A percentile compares a stretch with the other conserved stretches of the same genome.
phyloP scores from a whole-genome alignment of 1,284 basidiomycete genomes.

The Inonotus hispidus region DNA sequence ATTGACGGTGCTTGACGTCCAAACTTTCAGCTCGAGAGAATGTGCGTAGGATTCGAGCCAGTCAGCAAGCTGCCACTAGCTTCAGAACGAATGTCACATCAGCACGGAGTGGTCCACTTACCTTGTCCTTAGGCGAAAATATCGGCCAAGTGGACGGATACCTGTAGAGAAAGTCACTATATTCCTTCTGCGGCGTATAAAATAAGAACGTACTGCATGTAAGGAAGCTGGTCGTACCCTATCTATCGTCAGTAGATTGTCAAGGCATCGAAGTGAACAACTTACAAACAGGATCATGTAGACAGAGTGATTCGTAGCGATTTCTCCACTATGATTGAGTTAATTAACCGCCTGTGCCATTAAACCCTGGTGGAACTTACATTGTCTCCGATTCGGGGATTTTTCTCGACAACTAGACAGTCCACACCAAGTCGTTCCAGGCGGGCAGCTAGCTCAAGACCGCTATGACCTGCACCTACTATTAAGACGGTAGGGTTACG shows the following conservation, averaged over 20 bases:
- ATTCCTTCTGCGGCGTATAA: not conserved
- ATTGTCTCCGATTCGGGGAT: conserved; percentile 44
- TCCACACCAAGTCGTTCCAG: conserved; percentile 49
- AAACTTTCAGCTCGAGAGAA: conserved; percentile 35
- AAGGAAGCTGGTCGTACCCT: conserved; percentile 15
- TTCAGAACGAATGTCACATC: not conserved
- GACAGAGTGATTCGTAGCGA: conserved; percentile 53
- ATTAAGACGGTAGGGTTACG: conserved; percentile 44
- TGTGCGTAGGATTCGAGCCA: conserved; percentile 38
- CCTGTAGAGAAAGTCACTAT: conserved; percentile 27
- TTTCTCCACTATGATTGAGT: conserved; percentile 40
- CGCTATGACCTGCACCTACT: conserved; percentile 63
- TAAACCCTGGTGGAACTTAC: not conserved
- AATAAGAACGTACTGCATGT: conserved; percentile 25
- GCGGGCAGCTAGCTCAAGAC: conserved; percentile 53
- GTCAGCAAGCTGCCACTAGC: conserved; percentile 30
- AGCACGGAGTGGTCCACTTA: conserved; percentile 23
- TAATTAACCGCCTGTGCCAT: not conserved
- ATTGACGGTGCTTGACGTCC: conserved; percentile 30
- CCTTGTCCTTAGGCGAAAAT: conserved; percentile 51
- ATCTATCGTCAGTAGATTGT: not conserved
- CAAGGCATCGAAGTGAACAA: conserved; percentile 20
- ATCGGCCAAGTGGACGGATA: conserved; percentile 60
- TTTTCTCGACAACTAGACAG: conserved; percentile 49
- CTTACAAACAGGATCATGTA: conserved; percentile 64